Evolutionary conservation across 1,284 basidiomycete species (phyloP), one percentile per base, ranked within the genome.

Genomic region (Tilletia setariae): DNA sequence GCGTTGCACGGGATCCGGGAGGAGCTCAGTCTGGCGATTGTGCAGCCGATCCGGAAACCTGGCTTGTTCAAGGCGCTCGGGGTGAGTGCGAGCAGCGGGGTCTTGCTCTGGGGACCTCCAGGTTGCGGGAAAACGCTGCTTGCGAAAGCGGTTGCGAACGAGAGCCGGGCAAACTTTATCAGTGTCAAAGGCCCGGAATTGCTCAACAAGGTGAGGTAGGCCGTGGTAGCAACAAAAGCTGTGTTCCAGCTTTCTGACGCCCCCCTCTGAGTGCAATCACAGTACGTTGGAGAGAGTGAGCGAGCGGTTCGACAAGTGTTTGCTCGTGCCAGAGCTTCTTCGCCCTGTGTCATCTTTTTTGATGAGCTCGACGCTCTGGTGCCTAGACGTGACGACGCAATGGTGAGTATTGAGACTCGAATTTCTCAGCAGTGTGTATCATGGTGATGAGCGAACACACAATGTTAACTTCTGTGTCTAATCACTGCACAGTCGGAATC

Each of bases 261-360:
- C 19, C n/a, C n/a, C n/a, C n/a, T 61, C 25, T n/a, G 9, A 21
- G n/a, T 19, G n/a, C 13, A 23, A 7, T 25, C 8, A 15, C 81
- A 96, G 92, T 98, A 98, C 76, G 94, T 98, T 0, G 95, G 95
- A 28, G 95, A 98, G 85, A 94, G 92, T 82, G 96, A 98, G 82
- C 86, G 93, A 30, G 94, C 95, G 0, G 93, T 98, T 0, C 86
- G 95, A 49, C 93, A 96, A 80, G 92, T 98, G 0, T 98, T 95
- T 83, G 89, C 91, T 0, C 86, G 93, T 11, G 93, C 93, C 0
- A 86, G 92, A 1, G 91, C 92, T 0, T 93, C 91, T 0, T 89
- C 90, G 1, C 93, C 93, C 0, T 94, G 93, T 72, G 90, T 95
- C 66, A 90, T 95, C 68, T 95, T 95, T 84, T 95, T 98, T 78